Evolutionary conservation across 495 filamentous ascomycete genomes (phyloP).

Genomic region (Tuber umbilicatum): DNA sequence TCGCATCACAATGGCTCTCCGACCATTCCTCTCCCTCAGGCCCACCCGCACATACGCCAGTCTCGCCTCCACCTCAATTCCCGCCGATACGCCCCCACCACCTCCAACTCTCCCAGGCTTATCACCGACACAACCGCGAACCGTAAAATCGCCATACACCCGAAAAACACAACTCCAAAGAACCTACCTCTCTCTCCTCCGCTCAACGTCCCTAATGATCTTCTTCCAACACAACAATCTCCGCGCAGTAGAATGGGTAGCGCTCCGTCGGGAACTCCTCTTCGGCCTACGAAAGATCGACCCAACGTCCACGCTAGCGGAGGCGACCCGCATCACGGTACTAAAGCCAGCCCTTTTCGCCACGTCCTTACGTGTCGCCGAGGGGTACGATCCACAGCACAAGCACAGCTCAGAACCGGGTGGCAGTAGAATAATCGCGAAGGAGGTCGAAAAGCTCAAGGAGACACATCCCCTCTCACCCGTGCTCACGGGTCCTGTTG

Average conservation of each 20-base stretch:
- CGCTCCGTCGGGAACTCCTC: conserved; percentile 72
- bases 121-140: conserved; percentile 67
- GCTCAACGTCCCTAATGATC: conserved; percentile 78
- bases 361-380: conserved; percentile 72
- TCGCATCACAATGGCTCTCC: not conserved
- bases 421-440: conserved; percentile 50
- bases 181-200: conserved; percentile 86
- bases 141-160: conserved; percentile 72
- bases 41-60: conserved; percentile 16
- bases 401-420: conserved; percentile 18
- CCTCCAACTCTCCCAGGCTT: conserved; percentile 7
- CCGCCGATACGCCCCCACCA: conserved; percentile 9
- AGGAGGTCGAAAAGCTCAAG: conserved; percentile 52
- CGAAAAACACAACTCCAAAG: conserved; percentile 94
- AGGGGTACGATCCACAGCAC: conserved; percentile 61
- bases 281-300: conserved; percentile 59
- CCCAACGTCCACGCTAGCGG: conserved; percentile 37
- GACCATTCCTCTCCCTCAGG: not conserved
- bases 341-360: conserved; percentile 85
- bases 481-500: conserved; percentile 72
- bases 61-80: conserved; percentile 57
- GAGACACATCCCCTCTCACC: conserved; percentile 54
- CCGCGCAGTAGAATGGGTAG: conserved; percentile 76
- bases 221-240: conserved; percentile 98
- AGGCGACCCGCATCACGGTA: conserved; percentile 66